Conservation (phyloP, 1,284 basidiomycete species). For the Crocinoboletus sp. region DNA sequence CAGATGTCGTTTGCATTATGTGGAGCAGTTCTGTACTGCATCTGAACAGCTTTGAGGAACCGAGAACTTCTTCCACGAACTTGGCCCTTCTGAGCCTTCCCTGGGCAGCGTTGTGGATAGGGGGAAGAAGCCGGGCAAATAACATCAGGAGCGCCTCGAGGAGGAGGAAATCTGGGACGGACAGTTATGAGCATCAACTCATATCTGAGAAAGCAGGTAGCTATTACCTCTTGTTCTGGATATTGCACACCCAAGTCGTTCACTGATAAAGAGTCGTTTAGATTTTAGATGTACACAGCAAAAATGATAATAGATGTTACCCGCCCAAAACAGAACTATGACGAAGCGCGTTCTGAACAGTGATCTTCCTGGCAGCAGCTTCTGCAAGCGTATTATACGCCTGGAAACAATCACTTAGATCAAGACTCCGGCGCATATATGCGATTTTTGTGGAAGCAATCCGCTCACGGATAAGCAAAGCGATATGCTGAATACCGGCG, state of each 20-base stretch:
- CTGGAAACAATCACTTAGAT: constrained; percentile 20
- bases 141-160: constrained; percentile 54
- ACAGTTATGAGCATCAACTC: constrained; percentile 3
- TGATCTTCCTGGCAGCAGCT: constrained; percentile 21
- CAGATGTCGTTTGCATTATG: constrained; percentile 40
- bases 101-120: constrained; percentile 31
- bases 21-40: constrained; percentile 37
- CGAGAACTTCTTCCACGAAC: constrained; percentile 53
- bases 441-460: constrained; percentile 9
- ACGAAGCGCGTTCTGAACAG: constrained; percentile 33
- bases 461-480: constrained; percentile 25
- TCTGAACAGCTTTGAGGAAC: constrained; percentile 28
- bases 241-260: constrained; percentile 34
- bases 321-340: constrained; percentile 34
- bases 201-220: background rate
- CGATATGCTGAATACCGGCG: constrained; percentile 11
- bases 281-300: background rate
- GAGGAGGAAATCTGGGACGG: constrained; percentile 46
- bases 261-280: constrained; percentile 19
- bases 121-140: constrained; percentile 52
- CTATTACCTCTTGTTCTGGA: constrained; percentile 30
- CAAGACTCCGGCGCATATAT: constrained; percentile 29
- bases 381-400: constrained; percentile 36
- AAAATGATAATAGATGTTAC: constrained; percentile 22
- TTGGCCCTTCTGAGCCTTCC: constrained; percentile 37